These are phyloP conservation scores for Zygosaccharomyces bailii DNA, from an alignment of 805 yeast genomes.

Conservation along the genomic window DNA sequence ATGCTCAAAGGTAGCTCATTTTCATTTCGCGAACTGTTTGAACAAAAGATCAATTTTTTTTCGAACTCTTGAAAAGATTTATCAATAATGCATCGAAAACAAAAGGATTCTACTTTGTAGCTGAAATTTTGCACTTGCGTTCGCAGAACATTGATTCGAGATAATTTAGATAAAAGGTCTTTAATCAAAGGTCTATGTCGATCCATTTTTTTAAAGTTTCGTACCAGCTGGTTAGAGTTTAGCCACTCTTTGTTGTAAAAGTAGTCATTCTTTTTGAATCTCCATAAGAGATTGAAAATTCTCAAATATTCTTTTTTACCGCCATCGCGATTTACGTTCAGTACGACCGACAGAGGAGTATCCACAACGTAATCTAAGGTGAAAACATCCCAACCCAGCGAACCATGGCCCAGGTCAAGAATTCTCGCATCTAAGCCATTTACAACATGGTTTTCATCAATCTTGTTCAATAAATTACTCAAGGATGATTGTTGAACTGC, in stretches of 20 bases:
- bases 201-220: slow-evolving; percentile 27
- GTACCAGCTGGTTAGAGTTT: slow-evolving; percentile 34
- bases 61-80: slow-evolving; percentile 32
- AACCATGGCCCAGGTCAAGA: slow-evolving; percentile 67
- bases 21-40: slow-evolving; percentile 18
- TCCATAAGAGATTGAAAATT: slow-evolving; percentile 84
- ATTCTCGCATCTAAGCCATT: slow-evolving; percentile 77
- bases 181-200: slow-evolving; percentile 27
- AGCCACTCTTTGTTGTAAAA: slow-evolving; percentile 51
- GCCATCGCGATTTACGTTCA: slow-evolving; percentile 46
- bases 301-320: slow-evolving; percentile 61
- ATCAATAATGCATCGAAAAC: slow-evolving; percentile 35
- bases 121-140: slow-evolving; percentile 37
- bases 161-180: slow-evolving; percentile 30
- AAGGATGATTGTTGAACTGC: slow-evolving; percentile 57
- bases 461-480: slow-evolving; percentile 37
- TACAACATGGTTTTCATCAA: slow-evolving; percentile 40
- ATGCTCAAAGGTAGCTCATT: slow-evolving; percentile 32
- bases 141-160: slow-evolving; percentile 32
- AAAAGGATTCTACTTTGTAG: slow-evolving; percentile 33
- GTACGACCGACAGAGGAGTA: slow-evolving; percentile 51
- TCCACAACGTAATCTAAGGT: slow-evolving; percentile 70
- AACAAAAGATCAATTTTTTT: slow-evolving; percentile 28
- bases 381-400: slow-evolving; percentile 88
- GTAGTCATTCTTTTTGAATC: slow-evolving; percentile 59